Percentiles rank a stretch among this genome's conserved stretches.
Conservation (phyloP, 2,329 filamentous ascomycete genomes). For the Penicillium sp. region DNA sequence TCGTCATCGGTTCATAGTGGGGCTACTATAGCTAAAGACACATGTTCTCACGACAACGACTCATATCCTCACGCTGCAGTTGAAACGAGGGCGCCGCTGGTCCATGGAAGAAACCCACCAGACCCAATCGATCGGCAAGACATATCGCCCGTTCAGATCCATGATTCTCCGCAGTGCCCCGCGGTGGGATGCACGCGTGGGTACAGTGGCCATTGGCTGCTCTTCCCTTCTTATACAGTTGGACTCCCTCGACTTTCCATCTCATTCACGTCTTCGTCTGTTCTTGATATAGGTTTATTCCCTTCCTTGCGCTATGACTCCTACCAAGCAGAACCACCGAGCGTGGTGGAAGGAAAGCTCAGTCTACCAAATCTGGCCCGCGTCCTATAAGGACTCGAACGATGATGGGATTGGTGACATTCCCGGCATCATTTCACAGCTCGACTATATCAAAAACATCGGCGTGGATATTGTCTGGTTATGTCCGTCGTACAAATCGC, state of each 20-base stretch:
- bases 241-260: not conserved
- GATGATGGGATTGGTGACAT: conserved; percentile 58
- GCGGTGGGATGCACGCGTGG: conserved; percentile 16
- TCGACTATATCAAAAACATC: conserved; percentile 58
- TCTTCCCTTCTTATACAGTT: conserved; percentile 3
- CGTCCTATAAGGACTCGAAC: conserved; percentile 51
- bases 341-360: conserved; percentile 56
- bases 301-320: conserved; percentile 10
- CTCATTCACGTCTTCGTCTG: not conserved
- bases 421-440: conserved; percentile 57
- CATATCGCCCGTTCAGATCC: conserved; percentile 9
- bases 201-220: conserved; percentile 11
- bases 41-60: no score
- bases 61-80: conserved; percentile 4
- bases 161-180: conserved; percentile 22
- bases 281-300: no score
- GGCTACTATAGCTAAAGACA: no score
- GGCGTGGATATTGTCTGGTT: conserved; percentile 59
- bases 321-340: conserved; percentile 21
- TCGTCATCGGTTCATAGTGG: no score
- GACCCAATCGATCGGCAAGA: conserved; percentile 6
- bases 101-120: conserved; percentile 1
- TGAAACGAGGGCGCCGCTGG: not conserved
- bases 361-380: conserved; percentile 57
- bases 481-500: conserved; percentile 48